These are phyloP conservation scores for Pestalotiopsis sp. DNA, from an alignment of 2,329 filamentous ascomycete genomes.

Conservation along the genomic window DNA sequence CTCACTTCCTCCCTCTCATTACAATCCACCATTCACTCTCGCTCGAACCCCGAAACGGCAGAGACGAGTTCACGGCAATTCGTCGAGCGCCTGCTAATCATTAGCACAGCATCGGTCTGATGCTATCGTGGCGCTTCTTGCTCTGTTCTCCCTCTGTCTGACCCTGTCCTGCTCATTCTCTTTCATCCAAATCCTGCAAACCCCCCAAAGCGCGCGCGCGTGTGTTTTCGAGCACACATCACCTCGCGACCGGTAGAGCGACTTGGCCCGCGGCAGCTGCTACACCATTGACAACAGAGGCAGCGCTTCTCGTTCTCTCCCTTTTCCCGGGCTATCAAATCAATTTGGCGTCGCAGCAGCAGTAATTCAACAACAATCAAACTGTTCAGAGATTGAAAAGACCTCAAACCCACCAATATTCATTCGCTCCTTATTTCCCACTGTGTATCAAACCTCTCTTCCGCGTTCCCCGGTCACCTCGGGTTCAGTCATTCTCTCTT, in stretches of 20 bases:
- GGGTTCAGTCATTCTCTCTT: slow-evolving; percentile 32
- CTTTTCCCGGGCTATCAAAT: background rate
- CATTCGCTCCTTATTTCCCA: slow-evolving; percentile 4
- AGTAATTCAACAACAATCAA: background rate
- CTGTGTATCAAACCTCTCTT: background rate
- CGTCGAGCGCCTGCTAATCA: slow-evolving; percentile 4
- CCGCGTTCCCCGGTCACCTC: slow-evolving; percentile 13
- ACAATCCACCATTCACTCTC: slow-evolving; percentile 9
- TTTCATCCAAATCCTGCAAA: background rate
- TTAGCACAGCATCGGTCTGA: slow-evolving; percentile 4
- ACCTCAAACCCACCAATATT: background rate
- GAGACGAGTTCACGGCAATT: slow-evolving; percentile 13
- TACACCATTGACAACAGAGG: background rate
- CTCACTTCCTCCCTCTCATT: slow-evolving; percentile 15
- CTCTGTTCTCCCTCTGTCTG: slow-evolving; percentile 6
- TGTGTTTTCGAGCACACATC: background rate
- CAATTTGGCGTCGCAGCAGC: background rate
- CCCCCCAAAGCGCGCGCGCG: background rate
- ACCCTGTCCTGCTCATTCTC: background rate
- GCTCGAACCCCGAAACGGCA: slow-evolving; percentile 16
- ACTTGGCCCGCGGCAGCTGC: slow-evolving; percentile 2
- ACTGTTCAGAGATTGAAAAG: background rate
- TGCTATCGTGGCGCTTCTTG: slow-evolving; percentile 6
- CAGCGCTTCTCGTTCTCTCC: background rate
- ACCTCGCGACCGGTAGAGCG: slow-evolving; percentile 4